Evolutionary conservation across 148 eudicot species (phyloP), one percentile per base, ranked within the genome.

Genomic region (Chenopodium formosanum): DNA sequence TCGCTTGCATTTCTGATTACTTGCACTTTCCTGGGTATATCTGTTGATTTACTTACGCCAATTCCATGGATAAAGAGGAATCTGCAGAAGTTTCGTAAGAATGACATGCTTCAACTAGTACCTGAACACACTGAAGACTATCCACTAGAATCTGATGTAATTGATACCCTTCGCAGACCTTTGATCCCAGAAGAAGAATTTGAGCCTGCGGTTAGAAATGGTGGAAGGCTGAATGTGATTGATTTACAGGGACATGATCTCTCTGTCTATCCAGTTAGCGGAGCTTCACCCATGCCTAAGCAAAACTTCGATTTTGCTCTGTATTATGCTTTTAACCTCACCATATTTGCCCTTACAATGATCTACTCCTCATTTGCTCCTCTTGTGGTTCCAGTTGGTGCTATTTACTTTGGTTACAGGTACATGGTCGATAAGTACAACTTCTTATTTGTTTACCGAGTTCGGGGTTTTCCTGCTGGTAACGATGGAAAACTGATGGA

Each of bases 391-490:
- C 99, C 99, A 8, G 97, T 96, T 65, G 99, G 99, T 60, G 91
- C 98, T 31, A 60, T 91, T 20, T 96, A 96, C 90, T 96, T 92
- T 81, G 99, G 99, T 48, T 96, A 96, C 73, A 84, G 99, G 73
- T 96, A 94, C 73, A 88, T 94, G 82, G 99, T 94, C 14, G 99
- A 96, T 83, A 96, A 96, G 86, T 96, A 94, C 91, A 96, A 96
- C 95, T 96, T 96, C 89, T 86, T 96, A 73, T 96, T 90, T 75
- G 98, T 96, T 62, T 96, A 94, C 86, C 89, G 97, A 78, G 99
- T 91, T 34, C 90, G 96, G 29, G 99, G 99, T 34, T 94, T 96
- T 87, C 99, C 98, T 37, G 92, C 99, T 65, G 99, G 99, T 56
- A 96, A 96, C 46, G 98, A 96, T 82, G 99, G 99, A 56, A 92